A percentile compares a stretch with the other conserved stretches of the same genome.
These are phyloP conservation scores for Mycosphaerelloides madeirae DNA, from an alignment of 2,329 filamentous ascomycete genomes.

Conservation along the genomic window DNA sequence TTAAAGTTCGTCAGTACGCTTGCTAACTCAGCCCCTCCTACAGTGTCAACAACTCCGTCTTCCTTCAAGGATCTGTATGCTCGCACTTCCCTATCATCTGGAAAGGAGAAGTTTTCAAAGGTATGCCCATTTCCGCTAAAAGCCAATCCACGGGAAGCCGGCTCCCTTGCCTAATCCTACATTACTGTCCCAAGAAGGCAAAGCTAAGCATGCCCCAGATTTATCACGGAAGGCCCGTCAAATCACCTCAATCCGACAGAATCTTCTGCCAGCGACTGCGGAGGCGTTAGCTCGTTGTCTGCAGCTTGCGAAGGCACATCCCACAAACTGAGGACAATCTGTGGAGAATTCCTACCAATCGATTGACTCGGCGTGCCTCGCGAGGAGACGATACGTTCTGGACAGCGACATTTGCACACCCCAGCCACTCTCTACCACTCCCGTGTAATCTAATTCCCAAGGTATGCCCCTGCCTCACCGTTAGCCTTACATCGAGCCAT, in stretches of 20 bases:
- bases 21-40: too few relatives aligned
- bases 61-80: too few relatives aligned
- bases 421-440: conserved; percentile 30
- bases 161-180: conserved; percentile 32
- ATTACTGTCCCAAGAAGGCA: conserved; percentile 28
- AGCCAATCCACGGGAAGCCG: conserved; percentile 10
- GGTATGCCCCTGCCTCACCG: conserved; percentile 36
- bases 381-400: conserved; percentile 30
- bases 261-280: conserved; percentile 33
- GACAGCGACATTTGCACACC: conserved; percentile 17
- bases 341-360: conserved; percentile 34
- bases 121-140: not conserved
- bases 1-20: too few relatives aligned
- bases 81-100: too few relatives aligned
- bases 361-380: conserved; percentile 41
- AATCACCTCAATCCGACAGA: conserved; percentile 24
- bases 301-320: conserved; percentile 33
- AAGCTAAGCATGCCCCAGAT: conserved; percentile 42
- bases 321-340: conserved; percentile 29
- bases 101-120: not conserved
- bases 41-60: too few relatives aligned
- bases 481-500: conserved; percentile 23
- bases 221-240: conserved; percentile 34
- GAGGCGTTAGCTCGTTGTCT: conserved; percentile 55
- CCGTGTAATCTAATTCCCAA: conserved; percentile 47